Evolutionary conservation across 2,329 filamentous ascomycete species (phyloP), one percentile per base, ranked within the genome.

Genomic region (Emergomyces africanus): DNA sequence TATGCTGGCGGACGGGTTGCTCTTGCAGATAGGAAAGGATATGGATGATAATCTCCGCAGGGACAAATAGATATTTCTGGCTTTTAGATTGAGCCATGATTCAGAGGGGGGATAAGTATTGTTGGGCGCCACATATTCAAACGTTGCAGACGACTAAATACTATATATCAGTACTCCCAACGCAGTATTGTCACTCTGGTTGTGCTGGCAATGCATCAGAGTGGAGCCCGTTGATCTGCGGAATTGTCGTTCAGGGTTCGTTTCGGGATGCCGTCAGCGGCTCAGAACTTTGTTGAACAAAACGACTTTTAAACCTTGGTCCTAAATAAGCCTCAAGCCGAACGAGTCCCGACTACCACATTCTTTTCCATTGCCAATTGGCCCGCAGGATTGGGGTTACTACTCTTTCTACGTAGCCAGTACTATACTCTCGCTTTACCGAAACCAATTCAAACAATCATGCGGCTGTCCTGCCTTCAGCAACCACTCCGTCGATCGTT

Each of bases 21-120:
- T 60, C 65, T n/a, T 70, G 68, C 53, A 81, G 62, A 62, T 75
- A 75, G 50, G 69, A 68, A 37, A 82, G 65, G 57, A 83, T 78
- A 30, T 78, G 70, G 23, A 80, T 68, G 51, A 84, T 62, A 30
- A 84, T 71, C 66, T 84, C 81, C 60, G 78, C 75, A 4, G 81
- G 81, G 2, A 83, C 75, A 64, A 80, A 74, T 30, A 67, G 61
- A 55, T 59, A 67, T 62, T 49, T 65, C 64, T 57, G 49, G 50
- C 63, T 63, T 46, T 55, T 62, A 44, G 57, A 63, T 66, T 63
- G 68, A 51, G 39, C 14, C 39, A 55, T 44, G 30, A 14, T 54
- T 25, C 46, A 23, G 50, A 39, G 5, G 9, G 49, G 10, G 28
- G 12, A 20, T 35, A 23, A 23, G 14, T 23, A 37, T 5, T 53